Evolutionary conservation across 495 filamentous ascomycete species (phyloP).

Genomic region (Trypethelium eluteriae): DNA sequence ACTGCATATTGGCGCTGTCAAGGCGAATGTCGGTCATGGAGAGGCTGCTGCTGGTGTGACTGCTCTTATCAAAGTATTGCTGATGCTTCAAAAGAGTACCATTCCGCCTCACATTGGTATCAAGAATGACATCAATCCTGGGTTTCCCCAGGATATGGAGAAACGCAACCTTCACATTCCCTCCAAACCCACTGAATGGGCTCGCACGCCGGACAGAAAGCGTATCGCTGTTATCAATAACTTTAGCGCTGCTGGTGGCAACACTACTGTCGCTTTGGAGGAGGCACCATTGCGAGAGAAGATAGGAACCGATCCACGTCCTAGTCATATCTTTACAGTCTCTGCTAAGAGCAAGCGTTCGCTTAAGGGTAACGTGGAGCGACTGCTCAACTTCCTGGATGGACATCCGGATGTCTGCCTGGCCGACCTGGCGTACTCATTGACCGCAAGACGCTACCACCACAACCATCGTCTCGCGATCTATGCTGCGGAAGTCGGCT

Average conservation of each 20-base stretch:
- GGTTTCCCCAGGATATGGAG: conserved; percentile 27
- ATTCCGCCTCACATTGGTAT: conserved; percentile 36
- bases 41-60: conserved; percentile 34
- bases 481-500: too few relatives aligned
- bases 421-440: conserved; percentile 63
- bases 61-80: conserved; percentile 34
- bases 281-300: conserved; percentile 38
- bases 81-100: conserved; percentile 35
- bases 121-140: conserved; percentile 40
- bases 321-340: conserved; percentile 48
- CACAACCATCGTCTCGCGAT: conserved; percentile 39
- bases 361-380: conserved; percentile 30
- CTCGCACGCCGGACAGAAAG: not conserved
- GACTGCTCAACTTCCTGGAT: conserved; percentile 42
- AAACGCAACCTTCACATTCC: conserved; percentile 34
- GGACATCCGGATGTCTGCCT: conserved; percentile 35
- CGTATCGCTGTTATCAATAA: conserved; percentile 59
- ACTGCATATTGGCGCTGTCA: conserved; percentile 30
- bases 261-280: conserved; percentile 51
- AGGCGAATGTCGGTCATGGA: conserved; percentile 35
- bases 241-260: conserved; percentile 55
- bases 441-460: conserved; percentile 71
- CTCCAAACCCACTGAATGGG: conserved; percentile 20
- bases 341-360: conserved; percentile 45
- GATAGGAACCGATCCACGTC: conserved; percentile 40